These are phyloP conservation scores for Marchantia polymorpha DNA, from an alignment of 225 moss, liverwort and hornwort species.

Conservation along the genomic window DNA sequence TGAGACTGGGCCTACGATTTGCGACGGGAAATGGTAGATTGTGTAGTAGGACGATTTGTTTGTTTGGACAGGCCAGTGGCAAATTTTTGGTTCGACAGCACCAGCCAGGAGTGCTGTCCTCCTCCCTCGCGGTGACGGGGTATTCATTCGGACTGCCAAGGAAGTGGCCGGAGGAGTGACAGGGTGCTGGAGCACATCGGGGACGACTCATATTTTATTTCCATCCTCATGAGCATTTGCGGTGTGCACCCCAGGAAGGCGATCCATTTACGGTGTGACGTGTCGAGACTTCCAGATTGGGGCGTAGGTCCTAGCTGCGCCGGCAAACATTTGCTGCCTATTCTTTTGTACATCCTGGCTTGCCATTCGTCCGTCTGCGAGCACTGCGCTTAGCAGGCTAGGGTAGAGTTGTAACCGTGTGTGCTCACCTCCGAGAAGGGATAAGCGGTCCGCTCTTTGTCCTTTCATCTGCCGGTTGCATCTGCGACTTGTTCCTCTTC, in stretches of 20 bases:
- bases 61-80: background rate
- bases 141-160: background rate
- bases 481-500: conserved; percentile 28
- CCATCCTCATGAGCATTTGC: conserved; percentile 43
- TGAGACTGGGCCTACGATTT: conserved; percentile 11
- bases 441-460: conserved; percentile 23
- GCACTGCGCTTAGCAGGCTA: conserved; percentile 17
- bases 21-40: conserved; percentile 8
- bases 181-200: conserved; percentile 11
- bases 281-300: conserved; percentile 33
- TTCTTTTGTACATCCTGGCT: conserved; percentile 17
- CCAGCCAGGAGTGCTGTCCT: conserved; percentile 8
- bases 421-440: conserved; percentile 12
- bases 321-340: conserved; percentile 26
- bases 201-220: conserved; percentile 7
- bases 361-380: conserved; percentile 29
- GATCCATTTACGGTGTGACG: conserved; percentile 34
- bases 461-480: conserved; percentile 24
- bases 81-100: conserved; percentile 13
- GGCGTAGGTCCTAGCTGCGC: conserved; percentile 30
- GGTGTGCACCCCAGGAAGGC: conserved; percentile 26
- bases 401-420: conserved; percentile 24
- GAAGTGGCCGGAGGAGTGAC: conserved; percentile 4
- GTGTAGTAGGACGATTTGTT: conserved; percentile 10
- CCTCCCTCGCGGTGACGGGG: background rate